Base-by-base conservation (phyloP, 2,329 filamentous ascomycete genomes). In the Cytospora schulzeri region DNA sequence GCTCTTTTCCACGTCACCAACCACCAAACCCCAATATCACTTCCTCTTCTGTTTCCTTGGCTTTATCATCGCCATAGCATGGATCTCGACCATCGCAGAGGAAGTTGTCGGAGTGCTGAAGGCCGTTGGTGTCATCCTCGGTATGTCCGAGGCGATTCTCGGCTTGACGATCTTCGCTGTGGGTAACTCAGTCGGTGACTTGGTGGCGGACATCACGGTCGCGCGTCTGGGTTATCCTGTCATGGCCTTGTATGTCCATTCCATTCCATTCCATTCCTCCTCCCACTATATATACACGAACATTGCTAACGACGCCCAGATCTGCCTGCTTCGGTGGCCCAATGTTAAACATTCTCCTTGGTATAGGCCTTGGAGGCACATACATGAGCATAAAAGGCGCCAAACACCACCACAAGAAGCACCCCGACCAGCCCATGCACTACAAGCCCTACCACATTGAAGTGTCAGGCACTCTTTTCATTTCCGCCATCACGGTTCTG, bases 271-370 rank as follows among this genome's bases (percentile, higher is more conserved):
- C n/a, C n/a, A 35, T 33, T 17, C 6, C 28, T 35, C 24, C 52
- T 26, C 62, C 58, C 35, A 33, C 33, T 45, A 55, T 6, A 17
- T 31, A 14, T 38, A 17, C 17, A 15, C 31, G 3, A 4, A 48
- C 45, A 38, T 54, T 29, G 66, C 73, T 76, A 70, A 75, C 67
- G 31, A 29, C 35, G 45, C 41, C 54, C 67, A 87, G 84, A 50
- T 93, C 91, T 38, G 95, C 95, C 5, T 99, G 95, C 74, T 97
- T 99, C 74, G 95, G 95, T n/a, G 96, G 95, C 0, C 95, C 95
- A 0, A 94, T 99, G 92, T 85, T 99, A 50, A 99, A 99, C 71
- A 99, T 99, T 68, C 80, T 99, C 0, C 85, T 99, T 4, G 95
- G 95, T 0, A 93, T 99, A 60, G 95, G 95, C n/a, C 81, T 98